These are phyloP conservation scores for Magnusiomyces starmeri DNA, from an alignment of 1,139 yeast genomes.

Conservation along the genomic window DNA sequence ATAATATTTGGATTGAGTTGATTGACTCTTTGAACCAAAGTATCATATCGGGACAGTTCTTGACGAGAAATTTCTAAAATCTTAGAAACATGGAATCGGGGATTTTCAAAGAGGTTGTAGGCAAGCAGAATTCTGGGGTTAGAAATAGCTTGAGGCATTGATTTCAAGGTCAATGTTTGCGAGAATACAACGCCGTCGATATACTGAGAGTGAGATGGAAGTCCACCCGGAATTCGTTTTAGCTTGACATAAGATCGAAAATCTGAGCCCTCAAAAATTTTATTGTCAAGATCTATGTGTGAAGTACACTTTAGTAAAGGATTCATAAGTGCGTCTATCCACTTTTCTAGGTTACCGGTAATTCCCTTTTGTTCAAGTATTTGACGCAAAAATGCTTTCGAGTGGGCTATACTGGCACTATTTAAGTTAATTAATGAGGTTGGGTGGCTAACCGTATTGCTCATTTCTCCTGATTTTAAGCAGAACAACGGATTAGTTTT, in stretches of 20 bases:
- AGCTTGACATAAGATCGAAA: conserved; percentile 81
- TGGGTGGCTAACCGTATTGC: neutral
- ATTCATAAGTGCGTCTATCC: conserved; percentile 45
- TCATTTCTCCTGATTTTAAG: conserved; percentile 6
- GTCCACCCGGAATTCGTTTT: conserved; percentile 75
- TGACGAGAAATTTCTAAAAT: conserved; percentile 81
- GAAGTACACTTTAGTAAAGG: conserved; percentile 42
- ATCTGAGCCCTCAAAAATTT: conserved; percentile 69
- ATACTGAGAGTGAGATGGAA: conserved; percentile 47
- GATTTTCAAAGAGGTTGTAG: conserved; percentile 85
- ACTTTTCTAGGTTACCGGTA: conserved; percentile 44
- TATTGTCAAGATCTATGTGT: conserved; percentile 47
- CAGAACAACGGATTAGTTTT: conserved; percentile 11
- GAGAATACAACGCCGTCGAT: conserved; percentile 82
- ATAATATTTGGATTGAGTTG: conserved; percentile 75
- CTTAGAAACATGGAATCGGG: conserved; percentile 67
- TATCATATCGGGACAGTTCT: conserved; percentile 76
- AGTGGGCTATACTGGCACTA: conserved; percentile 38
- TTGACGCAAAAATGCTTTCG: conserved; percentile 48
- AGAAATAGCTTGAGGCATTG: conserved; percentile 58
- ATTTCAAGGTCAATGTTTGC: conserved; percentile 71
- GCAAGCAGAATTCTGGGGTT: conserved; percentile 75
- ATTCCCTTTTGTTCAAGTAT: conserved; percentile 62
- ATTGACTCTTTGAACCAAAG: conserved; percentile 70
- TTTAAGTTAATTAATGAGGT: conserved; percentile 30